Evolutionary conservation across 129 eudicot genomes (phyloP).

Genomic region (Escallonia rubra): DNA sequence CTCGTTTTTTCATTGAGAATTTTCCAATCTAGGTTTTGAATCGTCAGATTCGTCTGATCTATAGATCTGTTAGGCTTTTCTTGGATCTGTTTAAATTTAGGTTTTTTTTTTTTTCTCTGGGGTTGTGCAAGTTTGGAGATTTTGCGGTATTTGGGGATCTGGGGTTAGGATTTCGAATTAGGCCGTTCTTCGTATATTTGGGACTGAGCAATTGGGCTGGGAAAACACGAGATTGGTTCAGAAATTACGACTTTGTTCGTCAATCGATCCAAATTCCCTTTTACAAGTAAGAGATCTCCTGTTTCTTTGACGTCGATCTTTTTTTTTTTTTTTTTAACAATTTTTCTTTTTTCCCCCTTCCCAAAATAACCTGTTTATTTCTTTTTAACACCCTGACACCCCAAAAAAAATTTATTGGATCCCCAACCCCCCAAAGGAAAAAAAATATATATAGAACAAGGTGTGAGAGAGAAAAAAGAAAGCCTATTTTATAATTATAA

Average conservation of each 20-base stretch:
- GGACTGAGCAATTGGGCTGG: neutral
- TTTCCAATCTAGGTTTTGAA: constrained; percentile 10
- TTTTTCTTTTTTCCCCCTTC: too few relatives aligned
- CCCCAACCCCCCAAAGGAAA: too few relatives aligned
- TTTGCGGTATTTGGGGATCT: constrained; percentile 29
- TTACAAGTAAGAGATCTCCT: too few relatives aligned
- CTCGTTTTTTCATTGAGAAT: neutral
- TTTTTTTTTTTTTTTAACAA: too few relatives aligned
- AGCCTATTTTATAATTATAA: too few relatives aligned
- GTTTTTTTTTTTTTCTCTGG: neutral
- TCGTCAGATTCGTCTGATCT: neutral
- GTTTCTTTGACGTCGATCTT: too few relatives aligned
- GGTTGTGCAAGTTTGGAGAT: neutral
- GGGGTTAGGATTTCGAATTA: constrained; percentile 22
- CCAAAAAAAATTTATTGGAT: too few relatives aligned
- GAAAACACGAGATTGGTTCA: neutral
- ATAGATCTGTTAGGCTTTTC: constrained; percentile 1
- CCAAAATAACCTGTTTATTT: too few relatives aligned
- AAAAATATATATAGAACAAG: too few relatives aligned
- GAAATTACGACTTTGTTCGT: neutral
- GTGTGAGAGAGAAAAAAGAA: too few relatives aligned
- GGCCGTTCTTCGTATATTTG: neutral
- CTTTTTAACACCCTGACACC: too few relatives aligned
- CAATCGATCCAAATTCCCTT: neutral
- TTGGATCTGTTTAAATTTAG: neutral